phyloP scores from a whole-genome alignment of 1,284 basidiomycete species.

The Puccinia triticina region DNA sequence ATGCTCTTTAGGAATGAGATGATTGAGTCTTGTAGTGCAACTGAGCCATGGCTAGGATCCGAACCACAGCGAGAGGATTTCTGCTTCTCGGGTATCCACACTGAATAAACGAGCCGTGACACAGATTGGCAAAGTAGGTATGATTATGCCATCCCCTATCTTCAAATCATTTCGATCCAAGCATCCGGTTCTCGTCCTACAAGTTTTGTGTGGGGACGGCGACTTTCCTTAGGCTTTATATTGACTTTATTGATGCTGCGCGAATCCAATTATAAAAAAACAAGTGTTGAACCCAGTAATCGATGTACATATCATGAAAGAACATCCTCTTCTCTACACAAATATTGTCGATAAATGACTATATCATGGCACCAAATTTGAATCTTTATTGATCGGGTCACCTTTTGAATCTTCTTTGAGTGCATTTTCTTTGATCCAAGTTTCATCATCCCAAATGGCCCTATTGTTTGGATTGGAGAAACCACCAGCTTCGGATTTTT shows the following conservation, averaged over 20 bases:
- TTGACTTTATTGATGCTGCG: neutral
- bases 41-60: too few species aligned
- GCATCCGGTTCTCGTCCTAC: neutral
- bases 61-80: too few species aligned
- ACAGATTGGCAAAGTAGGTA: too few species aligned
- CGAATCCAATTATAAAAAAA: neutral
- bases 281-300: neutral
- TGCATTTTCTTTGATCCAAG: slow-evolving; percentile 46
- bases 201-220: too few species aligned
- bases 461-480: slow-evolving; percentile 26
- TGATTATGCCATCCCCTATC: too few species aligned
- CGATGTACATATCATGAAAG: neutral
- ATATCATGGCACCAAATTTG: neutral
- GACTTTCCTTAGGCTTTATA: too few species aligned
- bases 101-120: too few species aligned
- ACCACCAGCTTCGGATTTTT: neutral
- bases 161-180: neutral
- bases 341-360: neutral
- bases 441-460: slow-evolving; percentile 45
- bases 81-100: too few species aligned
- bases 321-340: neutral
- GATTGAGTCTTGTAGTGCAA: too few species aligned
- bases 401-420: slow-evolving; percentile 26
- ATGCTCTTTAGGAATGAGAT: too few species aligned
- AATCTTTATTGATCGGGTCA: neutral